Evolutionary conservation across 2,329 filamentous ascomycete genomes (phyloP).

Genomic region (Sclerotinia subarctica): DNA sequence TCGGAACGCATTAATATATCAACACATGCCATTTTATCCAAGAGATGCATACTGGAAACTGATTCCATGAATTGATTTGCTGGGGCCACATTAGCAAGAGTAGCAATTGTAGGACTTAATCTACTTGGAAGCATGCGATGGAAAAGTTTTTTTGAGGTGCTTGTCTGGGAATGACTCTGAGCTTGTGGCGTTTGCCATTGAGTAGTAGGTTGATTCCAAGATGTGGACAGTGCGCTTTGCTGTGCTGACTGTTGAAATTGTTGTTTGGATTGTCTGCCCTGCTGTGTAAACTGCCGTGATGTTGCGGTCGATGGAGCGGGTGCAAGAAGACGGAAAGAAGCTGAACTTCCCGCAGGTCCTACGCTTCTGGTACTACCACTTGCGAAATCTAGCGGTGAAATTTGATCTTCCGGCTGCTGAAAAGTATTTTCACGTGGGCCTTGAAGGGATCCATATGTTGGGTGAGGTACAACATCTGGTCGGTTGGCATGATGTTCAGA

Average conservation of each 20-base stretch:
- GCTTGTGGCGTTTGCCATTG: neutral
- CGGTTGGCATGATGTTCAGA: neutral
- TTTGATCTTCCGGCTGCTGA: neutral
- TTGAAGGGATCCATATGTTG: neutral
- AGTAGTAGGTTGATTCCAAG: neutral
- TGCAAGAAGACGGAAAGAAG: neutral
- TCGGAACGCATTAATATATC: slow-evolving; percentile 3
- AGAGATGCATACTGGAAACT: neutral
- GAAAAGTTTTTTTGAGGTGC: neutral
- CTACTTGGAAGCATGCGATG: neutral
- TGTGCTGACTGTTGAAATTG: neutral
- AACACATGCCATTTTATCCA: neutral
- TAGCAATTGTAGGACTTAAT: neutral
- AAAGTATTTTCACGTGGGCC: neutral
- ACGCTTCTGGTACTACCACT: too few species aligned
- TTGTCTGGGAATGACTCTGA: neutral
- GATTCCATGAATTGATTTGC: slow-evolving; percentile 5
- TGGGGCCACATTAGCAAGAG: neutral
- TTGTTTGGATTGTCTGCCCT: neutral
- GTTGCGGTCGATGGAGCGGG: neutral
- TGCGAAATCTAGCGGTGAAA: too few species aligned
- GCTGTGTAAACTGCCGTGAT: neutral
- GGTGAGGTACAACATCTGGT: neutral
- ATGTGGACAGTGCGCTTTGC: neutral
- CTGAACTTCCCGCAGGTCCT: neutral